phyloP scores from a whole-genome alignment of 1,284 basidiomycete species.

The Leccinum laetum region DNA sequence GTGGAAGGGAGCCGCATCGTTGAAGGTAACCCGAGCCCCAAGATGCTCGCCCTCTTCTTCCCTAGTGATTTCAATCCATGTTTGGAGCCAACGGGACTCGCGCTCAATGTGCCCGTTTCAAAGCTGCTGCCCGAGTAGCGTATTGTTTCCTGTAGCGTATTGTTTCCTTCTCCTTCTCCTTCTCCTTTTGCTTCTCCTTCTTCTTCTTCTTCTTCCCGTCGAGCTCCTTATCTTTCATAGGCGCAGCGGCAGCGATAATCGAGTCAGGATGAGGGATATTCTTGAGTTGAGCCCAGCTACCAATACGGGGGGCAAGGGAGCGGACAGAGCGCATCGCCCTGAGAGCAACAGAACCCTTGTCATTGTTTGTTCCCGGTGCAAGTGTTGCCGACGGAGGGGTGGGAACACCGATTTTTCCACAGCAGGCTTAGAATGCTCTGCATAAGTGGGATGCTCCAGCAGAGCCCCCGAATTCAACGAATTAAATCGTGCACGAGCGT shows the following conservation, averaged over 20 bases:
- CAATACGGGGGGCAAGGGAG: slow-evolving; percentile 61
- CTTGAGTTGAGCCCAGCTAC: slow-evolving; percentile 66
- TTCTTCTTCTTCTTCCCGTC: slow-evolving; percentile 39
- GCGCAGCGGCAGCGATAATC: slow-evolving; percentile 16
- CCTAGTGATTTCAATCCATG: slow-evolving; percentile 38
- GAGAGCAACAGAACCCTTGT: slow-evolving; percentile 62
- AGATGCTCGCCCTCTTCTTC: slow-evolving; percentile 45
- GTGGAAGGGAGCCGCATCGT: too few relatives aligned
- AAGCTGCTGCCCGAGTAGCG: slow-evolving; percentile 62
- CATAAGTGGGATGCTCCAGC: slow-evolving; percentile 31
- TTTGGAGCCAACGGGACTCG: slow-evolving; percentile 35
- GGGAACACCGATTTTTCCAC: slow-evolving; percentile 15
- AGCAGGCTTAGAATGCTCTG: slow-evolving; percentile 11
- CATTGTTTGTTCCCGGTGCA: slow-evolving; percentile 20
- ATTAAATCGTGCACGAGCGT: slow-evolving; percentile 54
- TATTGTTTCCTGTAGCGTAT: slow-evolving; percentile 24
- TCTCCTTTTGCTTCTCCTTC: slow-evolving; percentile 6
- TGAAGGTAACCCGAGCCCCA: too few relatives aligned
- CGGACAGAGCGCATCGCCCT: slow-evolving; percentile 75
- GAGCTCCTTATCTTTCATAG: slow-evolving; percentile 33
- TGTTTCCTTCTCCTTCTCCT: slow-evolving; percentile 25
- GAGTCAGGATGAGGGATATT: slow-evolving; percentile 36
- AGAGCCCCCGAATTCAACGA: slow-evolving; percentile 62
- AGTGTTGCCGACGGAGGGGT: slow-evolving; percentile 18
- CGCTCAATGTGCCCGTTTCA: slow-evolving; percentile 55